phyloP scores from a whole-genome alignment of 805 yeast genomes.

The Candida easanensis region DNA sequence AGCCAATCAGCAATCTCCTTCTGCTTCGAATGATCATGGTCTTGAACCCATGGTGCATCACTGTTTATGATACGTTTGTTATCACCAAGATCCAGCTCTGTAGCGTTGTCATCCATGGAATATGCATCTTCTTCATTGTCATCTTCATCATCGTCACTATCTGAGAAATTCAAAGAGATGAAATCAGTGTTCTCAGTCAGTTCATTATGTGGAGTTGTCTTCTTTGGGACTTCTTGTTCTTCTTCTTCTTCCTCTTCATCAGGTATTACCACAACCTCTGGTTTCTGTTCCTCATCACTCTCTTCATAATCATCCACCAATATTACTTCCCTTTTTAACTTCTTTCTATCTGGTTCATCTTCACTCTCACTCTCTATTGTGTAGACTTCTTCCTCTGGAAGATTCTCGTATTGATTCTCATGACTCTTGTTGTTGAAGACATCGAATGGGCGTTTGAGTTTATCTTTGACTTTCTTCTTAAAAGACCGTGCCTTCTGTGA shows the following conservation, averaged over 20 bases:
- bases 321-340: slow-evolving; percentile 6
- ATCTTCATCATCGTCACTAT: slow-evolving; percentile 24
- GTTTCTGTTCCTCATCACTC: slow-evolving; percentile 5
- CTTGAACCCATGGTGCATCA: slow-evolving; percentile 69
- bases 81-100: slow-evolving; percentile 14
- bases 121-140: slow-evolving; percentile 27
- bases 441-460: slow-evolving; percentile 18
- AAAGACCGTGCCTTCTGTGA: no score
- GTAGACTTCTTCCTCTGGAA: slow-evolving; percentile 11
- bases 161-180: slow-evolving; percentile 37
- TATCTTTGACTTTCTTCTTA: slow-evolving; percentile 13
- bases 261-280: not conserved
- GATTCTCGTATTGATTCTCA: slow-evolving; percentile 23
- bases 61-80: slow-evolving; percentile 20
- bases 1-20: slow-evolving; percentile 84
- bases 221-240: not conserved
- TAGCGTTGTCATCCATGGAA: slow-evolving; percentile 27
- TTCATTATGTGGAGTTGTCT: slow-evolving; percentile 20
- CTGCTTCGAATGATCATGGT: slow-evolving; percentile 74
- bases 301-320: slow-evolving; percentile 10
- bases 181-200: slow-evolving; percentile 39
- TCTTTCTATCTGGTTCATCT: slow-evolving; percentile 3
- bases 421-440: slow-evolving; percentile 24
- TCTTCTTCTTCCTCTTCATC: not conserved
- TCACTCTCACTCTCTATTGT: slow-evolving; percentile 4